Conservation (phyloP, 108 stramenopile species). For the Stephanodiscus triporus region DNA sequence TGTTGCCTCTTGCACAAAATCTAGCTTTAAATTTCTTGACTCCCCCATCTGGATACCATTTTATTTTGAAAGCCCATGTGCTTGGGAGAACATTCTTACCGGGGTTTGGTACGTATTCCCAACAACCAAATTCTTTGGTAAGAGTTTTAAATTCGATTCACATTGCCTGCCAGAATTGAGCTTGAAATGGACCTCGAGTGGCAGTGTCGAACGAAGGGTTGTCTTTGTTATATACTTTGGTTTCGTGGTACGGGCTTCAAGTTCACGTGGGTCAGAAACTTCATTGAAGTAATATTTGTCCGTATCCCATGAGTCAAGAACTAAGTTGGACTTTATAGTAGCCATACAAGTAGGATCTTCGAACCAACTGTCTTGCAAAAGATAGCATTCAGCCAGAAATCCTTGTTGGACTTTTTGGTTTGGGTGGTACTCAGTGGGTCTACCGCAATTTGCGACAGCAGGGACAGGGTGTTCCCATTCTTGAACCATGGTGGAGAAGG, state of each 20-base stretch:
- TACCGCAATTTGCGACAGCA: neutral
- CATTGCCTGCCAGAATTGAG: constrained; percentile 36
- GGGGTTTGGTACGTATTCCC: constrained; percentile 18
- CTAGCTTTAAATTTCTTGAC: constrained; percentile 56
- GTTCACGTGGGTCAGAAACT: constrained; percentile 18
- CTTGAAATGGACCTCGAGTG: constrained; percentile 36
- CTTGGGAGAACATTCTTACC: constrained; percentile 40
- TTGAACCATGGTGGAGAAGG: neutral
- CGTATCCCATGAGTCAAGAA: neutral
- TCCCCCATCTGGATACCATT: constrained; percentile 55
- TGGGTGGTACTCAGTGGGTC: too few species aligned
- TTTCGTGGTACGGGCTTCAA: constrained; percentile 31
- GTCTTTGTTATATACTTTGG: constrained; percentile 43
- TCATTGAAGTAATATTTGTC: neutral
- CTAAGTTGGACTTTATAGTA: neutral
- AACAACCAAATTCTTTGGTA: constrained; percentile 17
- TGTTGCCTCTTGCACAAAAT: constrained; percentile 49
- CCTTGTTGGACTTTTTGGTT: too few species aligned
- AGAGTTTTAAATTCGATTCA: constrained; percentile 33
- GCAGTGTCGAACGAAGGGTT: constrained; percentile 40
- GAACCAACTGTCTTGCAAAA: too few species aligned
- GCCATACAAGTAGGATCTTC: neutral
- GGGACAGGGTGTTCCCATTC: neutral
- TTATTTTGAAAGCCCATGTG: constrained; percentile 56
- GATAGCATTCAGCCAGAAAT: too few species aligned